These are phyloP conservation scores for Herpetospermum pedunculosum DNA, from an alignment of 306 rosid species.

Conservation along the genomic window DNA sequence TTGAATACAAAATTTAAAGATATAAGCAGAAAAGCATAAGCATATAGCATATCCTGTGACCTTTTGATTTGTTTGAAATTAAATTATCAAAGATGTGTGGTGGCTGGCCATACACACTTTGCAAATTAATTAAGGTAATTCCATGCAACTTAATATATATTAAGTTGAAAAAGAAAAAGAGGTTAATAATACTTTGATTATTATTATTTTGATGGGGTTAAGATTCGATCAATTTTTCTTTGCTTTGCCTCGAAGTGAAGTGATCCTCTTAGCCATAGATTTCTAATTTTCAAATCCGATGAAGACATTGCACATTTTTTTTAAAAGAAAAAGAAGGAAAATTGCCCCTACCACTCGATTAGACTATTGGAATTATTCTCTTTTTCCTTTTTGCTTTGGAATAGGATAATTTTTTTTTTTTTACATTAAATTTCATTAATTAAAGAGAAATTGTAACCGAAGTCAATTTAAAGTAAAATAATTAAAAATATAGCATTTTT, in stretches of 20 bases:
- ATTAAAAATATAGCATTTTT: too few relatives aligned
- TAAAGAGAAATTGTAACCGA: too few relatives aligned
- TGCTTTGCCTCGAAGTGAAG: conserved; percentile 5
- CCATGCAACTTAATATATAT: not conserved
- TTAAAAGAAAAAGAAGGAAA: not conserved
- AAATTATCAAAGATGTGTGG: not conserved
- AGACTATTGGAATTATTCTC: not conserved
- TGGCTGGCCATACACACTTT: not conserved
- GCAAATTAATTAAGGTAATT: too few relatives aligned
- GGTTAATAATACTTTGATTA: too few relatives aligned
- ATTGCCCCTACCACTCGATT: not conserved
- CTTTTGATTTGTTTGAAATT: not conserved
- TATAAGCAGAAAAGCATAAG: not conserved
- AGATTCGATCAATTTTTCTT: not conserved
- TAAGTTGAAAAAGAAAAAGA: not conserved
- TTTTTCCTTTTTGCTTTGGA: not conserved
- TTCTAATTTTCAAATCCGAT: not conserved
- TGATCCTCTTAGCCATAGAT: not conserved
- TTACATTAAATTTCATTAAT: not conserved
- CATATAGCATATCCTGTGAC: not conserved
- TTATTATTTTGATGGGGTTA: too few relatives aligned
- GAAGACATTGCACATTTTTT: not conserved
- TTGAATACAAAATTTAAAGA: not conserved
- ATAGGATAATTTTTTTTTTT: too few relatives aligned
- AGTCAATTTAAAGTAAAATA: too few relatives aligned